Evolutionary conservation across 2,329 filamentous ascomycete genomes (phyloP).

Genomic region (Orbilia quercus): DNA sequence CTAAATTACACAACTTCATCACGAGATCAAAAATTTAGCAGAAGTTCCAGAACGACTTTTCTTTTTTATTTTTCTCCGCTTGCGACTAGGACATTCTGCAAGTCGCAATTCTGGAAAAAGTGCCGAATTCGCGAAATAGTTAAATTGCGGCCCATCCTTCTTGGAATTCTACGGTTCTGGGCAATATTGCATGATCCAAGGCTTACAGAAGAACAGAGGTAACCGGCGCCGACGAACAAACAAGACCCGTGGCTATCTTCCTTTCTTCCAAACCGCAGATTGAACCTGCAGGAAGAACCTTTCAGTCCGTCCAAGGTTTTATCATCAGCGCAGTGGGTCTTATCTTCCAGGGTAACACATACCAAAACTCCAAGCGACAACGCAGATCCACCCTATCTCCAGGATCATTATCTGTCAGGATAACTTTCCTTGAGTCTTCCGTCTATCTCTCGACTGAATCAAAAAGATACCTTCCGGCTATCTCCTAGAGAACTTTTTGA

Average conservation of each 20-base stretch:
- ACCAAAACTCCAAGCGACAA: conserved; percentile 35
- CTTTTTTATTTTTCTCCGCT: conserved; percentile 9
- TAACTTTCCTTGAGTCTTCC: conserved; percentile 13
- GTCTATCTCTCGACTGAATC: conserved; percentile 14
- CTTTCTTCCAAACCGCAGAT: conserved; percentile 9
- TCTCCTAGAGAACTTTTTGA: conserved; percentile 16
- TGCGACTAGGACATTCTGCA: conserved; percentile 27
- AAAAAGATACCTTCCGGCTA: conserved; percentile 6
- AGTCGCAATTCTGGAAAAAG: conserved; percentile 12
- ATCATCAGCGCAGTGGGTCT: neutral
- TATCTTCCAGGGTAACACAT: conserved; percentile 30
- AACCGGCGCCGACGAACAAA: too few relatives aligned
- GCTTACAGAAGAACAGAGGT: too few relatives aligned
- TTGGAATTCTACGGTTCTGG: neutral
- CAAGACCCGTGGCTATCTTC: neutral
- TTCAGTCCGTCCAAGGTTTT: too few relatives aligned
- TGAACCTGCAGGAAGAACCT: conserved; percentile 14
- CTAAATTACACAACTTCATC: conserved; percentile 52
- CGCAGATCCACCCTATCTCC: conserved; percentile 22
- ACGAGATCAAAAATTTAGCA: conserved; percentile 34
- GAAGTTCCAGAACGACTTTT: conserved; percentile 22
- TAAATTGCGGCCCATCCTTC: conserved; percentile 7
- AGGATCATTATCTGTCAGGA: conserved; percentile 30
- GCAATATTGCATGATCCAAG: conserved; percentile 17
- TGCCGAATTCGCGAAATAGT: neutral